Conservation (phyloP, 2,329 filamentous ascomycete genomes). For the Trichoderma harzianum region DNA sequence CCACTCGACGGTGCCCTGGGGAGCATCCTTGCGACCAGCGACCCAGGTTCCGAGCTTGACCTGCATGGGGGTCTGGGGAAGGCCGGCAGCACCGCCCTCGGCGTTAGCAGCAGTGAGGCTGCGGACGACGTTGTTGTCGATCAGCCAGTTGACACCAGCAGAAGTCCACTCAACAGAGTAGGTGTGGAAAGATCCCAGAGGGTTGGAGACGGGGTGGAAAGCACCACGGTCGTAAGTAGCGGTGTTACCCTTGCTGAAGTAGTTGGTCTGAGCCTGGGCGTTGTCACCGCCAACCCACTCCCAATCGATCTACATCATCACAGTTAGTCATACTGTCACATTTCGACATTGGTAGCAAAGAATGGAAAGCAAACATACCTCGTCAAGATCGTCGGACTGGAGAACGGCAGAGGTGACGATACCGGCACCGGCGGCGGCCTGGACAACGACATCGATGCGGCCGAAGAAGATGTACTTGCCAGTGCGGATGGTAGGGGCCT, state of each 20-base stretch:
- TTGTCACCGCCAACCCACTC: slow-evolving; percentile 79
- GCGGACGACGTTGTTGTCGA: slow-evolving; percentile 61
- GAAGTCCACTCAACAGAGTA: slow-evolving; percentile 68
- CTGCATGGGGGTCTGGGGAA: slow-evolving; percentile 72
- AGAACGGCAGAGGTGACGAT: slow-evolving; percentile 89
- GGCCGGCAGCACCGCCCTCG: slow-evolving; percentile 48
- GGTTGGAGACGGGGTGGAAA: slow-evolving; percentile 55
- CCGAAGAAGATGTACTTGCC: slow-evolving; percentile 98
- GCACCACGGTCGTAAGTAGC: slow-evolving; percentile 67
- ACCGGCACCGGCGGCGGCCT: slow-evolving; percentile 75
- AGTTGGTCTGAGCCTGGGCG: slow-evolving; percentile 76
- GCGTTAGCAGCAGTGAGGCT: slow-evolving; percentile 59
- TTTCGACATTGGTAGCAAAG: neutral
- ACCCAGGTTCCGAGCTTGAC: slow-evolving; percentile 68
- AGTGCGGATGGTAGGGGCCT: slow-evolving; percentile 70
- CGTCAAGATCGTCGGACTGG: slow-evolving; percentile 82
- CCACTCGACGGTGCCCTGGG: slow-evolving; percentile 68
- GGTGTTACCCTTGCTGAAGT: slow-evolving; percentile 72
- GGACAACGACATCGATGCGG: slow-evolving; percentile 72
- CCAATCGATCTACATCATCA: slow-evolving; percentile 71
- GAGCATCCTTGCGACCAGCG: slow-evolving; percentile 54
- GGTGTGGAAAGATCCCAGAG: slow-evolving; percentile 54
- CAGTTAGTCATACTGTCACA: neutral
- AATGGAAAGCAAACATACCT: slow-evolving; percentile 23
- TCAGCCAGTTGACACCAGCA: slow-evolving; percentile 59